A percentile compares a stretch with the other conserved stretches of the same genome.
Evolutionary conservation across 2,329 filamentous ascomycete genomes (phyloP).

Genomic region (Penicillium concentricum): DNA sequence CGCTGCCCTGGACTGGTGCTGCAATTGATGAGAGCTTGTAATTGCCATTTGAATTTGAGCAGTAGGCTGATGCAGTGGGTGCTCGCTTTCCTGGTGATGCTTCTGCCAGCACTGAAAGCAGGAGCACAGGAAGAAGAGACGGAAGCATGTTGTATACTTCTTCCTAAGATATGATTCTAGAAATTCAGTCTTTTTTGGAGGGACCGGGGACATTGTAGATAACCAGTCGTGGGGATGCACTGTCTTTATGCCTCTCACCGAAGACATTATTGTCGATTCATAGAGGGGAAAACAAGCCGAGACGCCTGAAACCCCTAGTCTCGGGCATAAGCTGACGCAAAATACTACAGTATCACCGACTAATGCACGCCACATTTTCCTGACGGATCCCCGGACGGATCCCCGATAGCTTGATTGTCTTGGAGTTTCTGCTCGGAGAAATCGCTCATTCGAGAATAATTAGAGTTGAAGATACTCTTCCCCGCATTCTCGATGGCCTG

Average conservation of each 20-base stretch:
- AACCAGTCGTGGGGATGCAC: background rate
- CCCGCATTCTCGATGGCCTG: background rate
- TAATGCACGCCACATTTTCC: background rate
- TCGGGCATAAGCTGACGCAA: background rate
- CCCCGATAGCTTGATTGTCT: background rate
- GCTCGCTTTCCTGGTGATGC: conserved; percentile 18
- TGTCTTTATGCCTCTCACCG: background rate
- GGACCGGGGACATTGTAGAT: no score
- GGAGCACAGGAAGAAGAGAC: background rate
- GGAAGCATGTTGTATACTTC: background rate
- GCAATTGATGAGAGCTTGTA: conserved; percentile 25
- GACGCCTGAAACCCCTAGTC: no score
- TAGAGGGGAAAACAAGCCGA: background rate
- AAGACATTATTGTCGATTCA: background rate
- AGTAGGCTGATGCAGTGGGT: conserved; percentile 23
- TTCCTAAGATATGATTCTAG: background rate
- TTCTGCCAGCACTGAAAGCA: background rate
- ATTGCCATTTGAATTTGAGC: conserved; percentile 27
- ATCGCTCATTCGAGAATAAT: background rate
- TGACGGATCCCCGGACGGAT: background rate
- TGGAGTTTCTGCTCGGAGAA: background rate
- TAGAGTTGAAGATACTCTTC: background rate
- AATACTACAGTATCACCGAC: background rate
- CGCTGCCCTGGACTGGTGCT: conserved; percentile 20
- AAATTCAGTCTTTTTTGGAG: background rate